phyloP scores from a whole-genome alignment of 2,329 filamentous ascomycete species.

The Alternaria viburni region DNA sequence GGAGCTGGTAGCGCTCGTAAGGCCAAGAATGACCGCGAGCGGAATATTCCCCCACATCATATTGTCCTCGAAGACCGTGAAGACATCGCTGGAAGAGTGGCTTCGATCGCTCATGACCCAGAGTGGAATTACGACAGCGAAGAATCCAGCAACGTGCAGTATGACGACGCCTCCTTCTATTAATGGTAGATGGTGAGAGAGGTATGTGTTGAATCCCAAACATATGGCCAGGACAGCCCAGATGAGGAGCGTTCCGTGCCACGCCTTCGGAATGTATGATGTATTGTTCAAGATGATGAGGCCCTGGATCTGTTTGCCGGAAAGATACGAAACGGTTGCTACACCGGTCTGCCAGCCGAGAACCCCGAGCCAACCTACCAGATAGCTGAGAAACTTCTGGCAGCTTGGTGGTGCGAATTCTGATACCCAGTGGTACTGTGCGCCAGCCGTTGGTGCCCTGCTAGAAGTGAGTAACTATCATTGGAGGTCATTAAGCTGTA shows the following conservation, averaged over 20 bases:
- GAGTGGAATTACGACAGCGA: conserved; percentile 53
- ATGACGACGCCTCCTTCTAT: conserved; percentile 35
- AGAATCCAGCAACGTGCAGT: conserved; percentile 57
- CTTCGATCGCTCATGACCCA: conserved; percentile 39
- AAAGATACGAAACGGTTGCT: conserved; percentile 52
- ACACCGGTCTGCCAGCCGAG: conserved; percentile 55
- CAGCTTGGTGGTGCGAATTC: conserved; percentile 48
- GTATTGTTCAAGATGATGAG: conserved; percentile 47
- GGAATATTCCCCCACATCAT: conserved; percentile 13
- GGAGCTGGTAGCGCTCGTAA: conserved; percentile 51
- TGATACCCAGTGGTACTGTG: conserved; percentile 40
- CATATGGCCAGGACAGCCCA: conserved; percentile 48
- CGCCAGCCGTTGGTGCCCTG: conserved; percentile 42
- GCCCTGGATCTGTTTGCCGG: conserved; percentile 51
- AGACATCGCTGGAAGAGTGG: conserved; percentile 47
- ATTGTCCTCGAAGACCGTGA: conserved; percentile 54
- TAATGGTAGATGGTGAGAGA: conserved; percentile 45
- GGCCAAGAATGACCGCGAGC: conserved; percentile 23
- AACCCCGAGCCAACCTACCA: conserved; percentile 53
- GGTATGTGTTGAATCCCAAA: conserved; percentile 50
- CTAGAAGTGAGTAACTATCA: not conserved
- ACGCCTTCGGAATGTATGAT: conserved; percentile 47
- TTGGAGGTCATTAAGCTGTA: not conserved
- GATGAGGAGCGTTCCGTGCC: conserved; percentile 57
- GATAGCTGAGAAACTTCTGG: conserved; percentile 51